Evolutionary conservation across 768 basidiomycete species (phyloP).

Genomic region (Mycena polygramma): DNA sequence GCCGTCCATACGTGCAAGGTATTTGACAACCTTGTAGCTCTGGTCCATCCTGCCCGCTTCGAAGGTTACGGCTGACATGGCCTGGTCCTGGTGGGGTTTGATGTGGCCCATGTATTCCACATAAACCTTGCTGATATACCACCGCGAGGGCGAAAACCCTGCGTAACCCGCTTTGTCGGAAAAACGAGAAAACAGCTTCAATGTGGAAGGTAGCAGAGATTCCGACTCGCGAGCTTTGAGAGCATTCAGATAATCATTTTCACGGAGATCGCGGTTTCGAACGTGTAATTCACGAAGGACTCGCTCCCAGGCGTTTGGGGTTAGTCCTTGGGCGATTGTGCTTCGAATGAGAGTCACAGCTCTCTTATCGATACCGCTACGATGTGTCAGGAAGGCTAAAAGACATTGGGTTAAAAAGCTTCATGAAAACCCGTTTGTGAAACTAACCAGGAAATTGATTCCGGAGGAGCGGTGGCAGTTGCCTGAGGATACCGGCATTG

Average conservation of each 20-base stretch:
- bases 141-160: constrained; percentile 16
- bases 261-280: constrained; percentile 30
- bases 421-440: too few relatives aligned
- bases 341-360: constrained; percentile 34
- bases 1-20: not conserved
- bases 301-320: constrained; percentile 33
- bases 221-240: not conserved
- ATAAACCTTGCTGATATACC: constrained; percentile 16
- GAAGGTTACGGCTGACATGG: constrained; percentile 20
- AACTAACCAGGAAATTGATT: too few relatives aligned
- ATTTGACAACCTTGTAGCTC: not conserved
- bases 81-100: constrained; percentile 34
- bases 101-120: constrained; percentile 38
- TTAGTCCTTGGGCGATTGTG: constrained; percentile 32
- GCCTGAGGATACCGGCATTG: constrained; percentile 30
- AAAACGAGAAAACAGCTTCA: constrained; percentile 33
- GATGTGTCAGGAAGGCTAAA: constrained; percentile 35
- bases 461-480: not conserved
- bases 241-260: constrained; percentile 35
- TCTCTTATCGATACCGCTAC: constrained; percentile 39
- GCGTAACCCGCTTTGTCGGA: constrained; percentile 25
- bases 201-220: not conserved
- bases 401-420: constrained; percentile 1
- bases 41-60: not conserved
- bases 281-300: constrained; percentile 36